Conservation (phyloP, 768 basidiomycete species). For the Psilocybe cyanescens region DNA sequence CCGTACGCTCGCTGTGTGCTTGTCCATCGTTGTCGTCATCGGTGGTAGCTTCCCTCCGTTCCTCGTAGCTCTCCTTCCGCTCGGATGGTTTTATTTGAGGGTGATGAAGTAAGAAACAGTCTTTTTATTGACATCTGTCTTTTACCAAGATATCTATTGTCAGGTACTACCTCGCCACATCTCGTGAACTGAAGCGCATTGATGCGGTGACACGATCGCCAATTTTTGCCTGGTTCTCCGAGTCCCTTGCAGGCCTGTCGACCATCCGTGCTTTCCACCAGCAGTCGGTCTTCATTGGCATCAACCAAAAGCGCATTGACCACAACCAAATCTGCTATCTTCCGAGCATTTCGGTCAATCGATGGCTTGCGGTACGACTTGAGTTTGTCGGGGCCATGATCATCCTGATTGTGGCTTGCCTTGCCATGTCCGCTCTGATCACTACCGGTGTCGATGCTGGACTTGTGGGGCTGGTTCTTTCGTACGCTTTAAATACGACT, state of each 20-base stretch:
- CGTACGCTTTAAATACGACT: slow-evolving; percentile 84
- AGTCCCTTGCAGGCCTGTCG: slow-evolving; percentile 73
- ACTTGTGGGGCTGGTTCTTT: slow-evolving; percentile 83
- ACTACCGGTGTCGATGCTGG: slow-evolving; percentile 85
- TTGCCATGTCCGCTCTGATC: slow-evolving; percentile 72
- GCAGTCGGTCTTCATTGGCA: slow-evolving; percentile 64
- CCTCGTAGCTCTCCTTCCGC: slow-evolving; percentile 71
- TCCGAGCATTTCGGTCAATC: slow-evolving; percentile 73
- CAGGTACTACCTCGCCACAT: slow-evolving; percentile 88
- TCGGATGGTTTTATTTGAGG: slow-evolving; percentile 77
- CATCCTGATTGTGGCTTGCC: slow-evolving; percentile 69
- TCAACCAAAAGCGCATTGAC: slow-evolving; percentile 78
- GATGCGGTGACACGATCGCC: slow-evolving; percentile 90
- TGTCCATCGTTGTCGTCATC: slow-evolving; percentile 74
- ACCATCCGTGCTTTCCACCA: slow-evolving; percentile 86
- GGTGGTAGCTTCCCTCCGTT: slow-evolving; percentile 83
- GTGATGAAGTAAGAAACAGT: slow-evolving; percentile 70
- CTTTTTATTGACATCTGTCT: neutral
- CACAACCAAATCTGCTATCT: slow-evolving; percentile 83
- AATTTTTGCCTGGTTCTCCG: slow-evolving; percentile 89
- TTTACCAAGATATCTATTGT: neutral
- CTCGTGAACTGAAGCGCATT: slow-evolving; percentile 85
- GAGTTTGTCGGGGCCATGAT: slow-evolving; percentile 85
- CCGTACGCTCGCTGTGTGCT: slow-evolving; percentile 62
- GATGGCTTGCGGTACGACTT: slow-evolving; percentile 84